Evolutionary conservation across 1,284 basidiomycete species (phyloP).

Genomic region (Cutaneotrichosporon cyanovorans): DNA sequence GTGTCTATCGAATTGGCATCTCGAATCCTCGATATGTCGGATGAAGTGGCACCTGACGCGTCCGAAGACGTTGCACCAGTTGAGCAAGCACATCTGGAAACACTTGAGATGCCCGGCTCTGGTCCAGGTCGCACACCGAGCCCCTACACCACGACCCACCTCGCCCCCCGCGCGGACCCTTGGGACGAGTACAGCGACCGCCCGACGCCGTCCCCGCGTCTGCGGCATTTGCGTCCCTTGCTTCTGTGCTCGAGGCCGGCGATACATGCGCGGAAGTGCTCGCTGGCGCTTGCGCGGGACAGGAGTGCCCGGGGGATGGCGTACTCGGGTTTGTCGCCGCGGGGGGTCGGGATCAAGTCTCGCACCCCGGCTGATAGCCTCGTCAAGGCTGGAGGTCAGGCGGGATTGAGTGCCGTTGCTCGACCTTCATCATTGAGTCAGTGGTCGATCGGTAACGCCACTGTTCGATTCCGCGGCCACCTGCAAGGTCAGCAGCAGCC

Average conservation of each 20-base stretch:
- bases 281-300: conserved; percentile 3
- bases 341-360: too few relatives aligned
- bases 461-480: too few relatives aligned
- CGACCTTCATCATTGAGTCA: too few relatives aligned
- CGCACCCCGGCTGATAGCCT: too few relatives aligned
- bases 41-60: too few relatives aligned
- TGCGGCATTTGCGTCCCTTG: conserved; percentile 8
- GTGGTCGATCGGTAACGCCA: too few relatives aligned
- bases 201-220: conserved; percentile 13
- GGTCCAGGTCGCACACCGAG: background rate
- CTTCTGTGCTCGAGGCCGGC: conserved; percentile 10
- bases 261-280: conserved; percentile 5
- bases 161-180: conserved; percentile 10
- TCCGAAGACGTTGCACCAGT: too few relatives aligned
- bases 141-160: background rate
- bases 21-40: background rate
- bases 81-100: background rate
- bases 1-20: background rate
- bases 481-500: too few relatives aligned
- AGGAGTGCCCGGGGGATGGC: background rate
- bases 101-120: background rate
- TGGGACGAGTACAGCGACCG: conserved; percentile 21
- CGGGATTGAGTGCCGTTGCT: too few relatives aligned
- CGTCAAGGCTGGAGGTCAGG: too few relatives aligned
- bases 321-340: background rate